Evolutionary conservation across 352 stramenopile species (phyloP).

Genomic region (Plasmopara muralis): DNA sequence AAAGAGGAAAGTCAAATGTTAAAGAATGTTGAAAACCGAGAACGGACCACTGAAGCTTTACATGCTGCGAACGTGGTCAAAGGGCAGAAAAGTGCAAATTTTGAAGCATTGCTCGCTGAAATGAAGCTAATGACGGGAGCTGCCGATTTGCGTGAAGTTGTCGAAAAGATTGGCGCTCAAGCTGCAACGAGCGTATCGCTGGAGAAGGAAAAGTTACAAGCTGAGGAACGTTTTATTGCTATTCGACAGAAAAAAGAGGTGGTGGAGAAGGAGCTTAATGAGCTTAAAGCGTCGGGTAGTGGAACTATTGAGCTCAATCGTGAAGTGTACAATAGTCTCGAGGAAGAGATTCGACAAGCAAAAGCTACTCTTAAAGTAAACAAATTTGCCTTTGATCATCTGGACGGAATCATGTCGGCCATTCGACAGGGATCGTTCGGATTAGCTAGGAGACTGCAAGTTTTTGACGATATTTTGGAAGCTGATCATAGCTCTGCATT

Average conservation of each 20-base stretch:
- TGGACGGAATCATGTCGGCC: slow-evolving; percentile 67
- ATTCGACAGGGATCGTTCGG: slow-evolving; percentile 72
- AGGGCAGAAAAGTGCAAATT: slow-evolving; percentile 61
- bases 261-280: slow-evolving; percentile 50
- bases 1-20: slow-evolving; percentile 57
- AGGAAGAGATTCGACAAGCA: slow-evolving; percentile 68
- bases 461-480: slow-evolving; percentile 70
- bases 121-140: slow-evolving; percentile 66
- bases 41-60: slow-evolving; percentile 57
- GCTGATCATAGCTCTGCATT: slow-evolving; percentile 4
- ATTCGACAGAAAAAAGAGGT: slow-evolving; percentile 63
- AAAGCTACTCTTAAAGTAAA: slow-evolving; percentile 71
- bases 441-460: slow-evolving; percentile 51
- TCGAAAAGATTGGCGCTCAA: slow-evolving; percentile 68
- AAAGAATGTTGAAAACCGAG: slow-evolving; percentile 53
- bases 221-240: slow-evolving; percentile 43
- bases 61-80: slow-evolving; percentile 60
- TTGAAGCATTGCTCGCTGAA: slow-evolving; percentile 52
- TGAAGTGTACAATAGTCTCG: slow-evolving; percentile 74
- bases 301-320: slow-evolving; percentile 71
- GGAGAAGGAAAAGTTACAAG: slow-evolving; percentile 66
- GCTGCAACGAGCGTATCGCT: slow-evolving; percentile 48
- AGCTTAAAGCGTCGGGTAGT: slow-evolving; percentile 75
- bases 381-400: slow-evolving; percentile 63
- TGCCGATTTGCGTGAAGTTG: slow-evolving; percentile 42